Conservation (phyloP, 1,139 yeast genomes). For the Hanseniaspora gamundiae region DNA sequence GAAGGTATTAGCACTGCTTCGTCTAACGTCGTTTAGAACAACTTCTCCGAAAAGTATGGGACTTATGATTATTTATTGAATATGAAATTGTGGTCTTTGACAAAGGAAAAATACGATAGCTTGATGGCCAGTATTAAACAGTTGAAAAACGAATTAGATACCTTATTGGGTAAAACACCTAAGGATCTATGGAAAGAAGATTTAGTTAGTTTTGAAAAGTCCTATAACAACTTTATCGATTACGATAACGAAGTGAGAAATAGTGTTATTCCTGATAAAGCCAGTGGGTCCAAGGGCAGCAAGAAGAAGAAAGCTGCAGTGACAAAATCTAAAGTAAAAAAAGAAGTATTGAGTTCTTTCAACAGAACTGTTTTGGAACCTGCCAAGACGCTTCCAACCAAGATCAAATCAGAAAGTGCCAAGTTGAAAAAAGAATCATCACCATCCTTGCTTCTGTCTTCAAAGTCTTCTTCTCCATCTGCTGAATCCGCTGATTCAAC, state of each 20-base stretch:
- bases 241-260: slow-evolving; percentile 37
- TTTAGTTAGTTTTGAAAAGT: slow-evolving; percentile 55
- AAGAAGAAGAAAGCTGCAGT: slow-evolving; percentile 15
- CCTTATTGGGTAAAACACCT: slow-evolving; percentile 55
- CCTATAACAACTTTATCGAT: slow-evolving; percentile 53
- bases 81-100: slow-evolving; percentile 89
- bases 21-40: slow-evolving; percentile 16
- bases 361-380: slow-evolving; percentile 9
- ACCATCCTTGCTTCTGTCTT: not conserved
- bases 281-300: slow-evolving; percentile 18
- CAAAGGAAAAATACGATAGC: slow-evolving; percentile 77
- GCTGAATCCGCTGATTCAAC: slow-evolving; percentile 2
- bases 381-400: slow-evolving; percentile 8
- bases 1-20: slow-evolving; percentile 5
- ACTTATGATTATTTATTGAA: slow-evolving; percentile 67
- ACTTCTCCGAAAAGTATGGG: slow-evolving; percentile 33
- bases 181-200: slow-evolving; percentile 84
- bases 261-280: slow-evolving; percentile 19
- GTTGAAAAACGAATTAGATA: slow-evolving; percentile 61
- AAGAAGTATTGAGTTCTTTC: slow-evolving; percentile 18
- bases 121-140: slow-evolving; percentile 59
- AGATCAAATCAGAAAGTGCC: slow-evolving; percentile 16
- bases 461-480: slow-evolving; percentile 7
- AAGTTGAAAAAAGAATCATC: not conserved
- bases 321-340: slow-evolving; percentile 10